Conservation (phyloP, 2,329 filamentous ascomycete species). For the Clonostachys byssicola region DNA sequence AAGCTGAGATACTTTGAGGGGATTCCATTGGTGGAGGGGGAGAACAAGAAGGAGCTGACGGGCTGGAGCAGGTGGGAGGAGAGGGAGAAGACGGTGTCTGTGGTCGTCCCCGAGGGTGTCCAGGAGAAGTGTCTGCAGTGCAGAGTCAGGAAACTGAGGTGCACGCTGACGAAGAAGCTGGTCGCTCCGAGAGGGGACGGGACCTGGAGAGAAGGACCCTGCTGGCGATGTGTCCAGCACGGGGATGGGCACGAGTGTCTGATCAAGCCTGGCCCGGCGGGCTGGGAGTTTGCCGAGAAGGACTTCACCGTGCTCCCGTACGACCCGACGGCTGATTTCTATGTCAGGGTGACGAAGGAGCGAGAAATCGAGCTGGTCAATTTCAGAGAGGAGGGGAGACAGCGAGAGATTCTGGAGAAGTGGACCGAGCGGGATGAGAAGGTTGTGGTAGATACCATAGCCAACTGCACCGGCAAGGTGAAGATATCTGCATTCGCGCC, state of each 20-base stretch:
- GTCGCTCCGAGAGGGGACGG: background rate
- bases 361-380: background rate
- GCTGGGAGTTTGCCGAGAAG: background rate
- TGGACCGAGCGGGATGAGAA: background rate
- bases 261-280: background rate
- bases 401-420: background rate
- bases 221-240: background rate
- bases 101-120: constrained; percentile 2
- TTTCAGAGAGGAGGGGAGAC: background rate
- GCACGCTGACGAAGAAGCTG: constrained; percentile 9
- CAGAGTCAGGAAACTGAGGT: constrained; percentile 9
- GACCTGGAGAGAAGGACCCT: background rate
- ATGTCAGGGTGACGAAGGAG: background rate
- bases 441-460: background rate
- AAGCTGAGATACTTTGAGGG: no score
- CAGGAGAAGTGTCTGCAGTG: constrained; percentile 15
- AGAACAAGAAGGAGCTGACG: background rate
- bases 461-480: background rate
- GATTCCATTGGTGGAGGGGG: no score
- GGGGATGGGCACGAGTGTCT: background rate
- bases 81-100: constrained; percentile 2
- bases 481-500: background rate
- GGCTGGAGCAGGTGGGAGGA: constrained; percentile 1
- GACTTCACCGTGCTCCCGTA: background rate
- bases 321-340: background rate